Base-by-base conservation (phyloP, 495 filamentous ascomycete species). In the Monascus purpureus region DNA sequence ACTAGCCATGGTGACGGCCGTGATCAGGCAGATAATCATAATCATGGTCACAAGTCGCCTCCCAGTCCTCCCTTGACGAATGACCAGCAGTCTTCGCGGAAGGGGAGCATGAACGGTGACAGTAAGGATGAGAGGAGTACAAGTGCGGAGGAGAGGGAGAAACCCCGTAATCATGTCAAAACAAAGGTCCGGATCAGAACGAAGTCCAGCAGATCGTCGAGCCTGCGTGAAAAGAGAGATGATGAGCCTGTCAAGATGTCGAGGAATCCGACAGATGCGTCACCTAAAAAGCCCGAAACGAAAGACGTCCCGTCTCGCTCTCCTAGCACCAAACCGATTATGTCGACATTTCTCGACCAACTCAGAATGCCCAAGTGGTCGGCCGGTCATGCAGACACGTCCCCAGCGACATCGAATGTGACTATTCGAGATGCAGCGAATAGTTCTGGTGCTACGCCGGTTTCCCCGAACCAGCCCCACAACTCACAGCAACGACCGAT, bases 391-490 rank as follows among this genome's bases (percentile, higher is more conserved):
- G 49, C 46, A 6, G 42, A 48, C 0, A 43, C 48, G 33, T 57
- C 60, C 9, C 50, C 53, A 9, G 44, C 55, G 9, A 47, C 44
- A 26, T 60, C 59, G 20, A 45, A 53, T 11, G 43, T 50, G 6
- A 63, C 57, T 0, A 44, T 58, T 5, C 59, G 60, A 15, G 60
- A 61, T 33, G 26, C n/a, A n/a, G 22, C 33, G n/a, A 64, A 62
- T 2, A 67, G 68, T 36, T 84, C 79, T 3, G 70, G 71, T 36
- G 72, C 75, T 25, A 85, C 80, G 13, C 70, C 75, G 5, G 67
- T 80, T 35, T 68, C 73, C 0, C 73, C 78, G 7, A 73, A 70
- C 35, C 70, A 72, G 33, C 49, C 52, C 29, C 66, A 59, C 26
- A 59, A 55, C 3, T 43, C 53, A 8, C 63, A 60, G 31, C 64